phyloP scores from a whole-genome alignment of 208 protist species.

The Trichomonas gallinae region DNA sequence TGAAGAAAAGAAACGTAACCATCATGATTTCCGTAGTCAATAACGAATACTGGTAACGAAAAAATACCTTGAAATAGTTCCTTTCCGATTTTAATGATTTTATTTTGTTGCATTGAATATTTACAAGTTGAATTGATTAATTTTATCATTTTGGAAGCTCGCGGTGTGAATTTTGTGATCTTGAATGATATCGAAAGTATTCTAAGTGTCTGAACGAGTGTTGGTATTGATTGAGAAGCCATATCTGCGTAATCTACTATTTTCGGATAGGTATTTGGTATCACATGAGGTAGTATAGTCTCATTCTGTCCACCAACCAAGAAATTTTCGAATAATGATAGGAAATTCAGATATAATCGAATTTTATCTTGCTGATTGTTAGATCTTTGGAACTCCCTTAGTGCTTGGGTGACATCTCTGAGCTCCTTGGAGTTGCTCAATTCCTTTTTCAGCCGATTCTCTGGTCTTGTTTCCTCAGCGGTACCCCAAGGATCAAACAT shows the following conservation, averaged over 20 bases:
- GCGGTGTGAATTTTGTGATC: background rate
- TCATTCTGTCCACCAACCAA: background rate
- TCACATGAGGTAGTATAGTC: background rate
- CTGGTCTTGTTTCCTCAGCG: background rate
- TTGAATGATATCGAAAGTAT: background rate
- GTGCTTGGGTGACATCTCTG: background rate
- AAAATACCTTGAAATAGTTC: background rate
- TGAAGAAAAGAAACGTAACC: background rate
- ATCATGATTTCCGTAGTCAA: background rate
- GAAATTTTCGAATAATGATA: background rate
- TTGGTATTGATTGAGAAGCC: background rate
- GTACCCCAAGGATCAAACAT: background rate
- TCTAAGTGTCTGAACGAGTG: background rate
- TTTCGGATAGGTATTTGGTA: background rate
- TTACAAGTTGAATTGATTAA: background rate
- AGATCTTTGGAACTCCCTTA: background rate
- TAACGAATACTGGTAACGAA: background rate
- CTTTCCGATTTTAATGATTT: background rate
- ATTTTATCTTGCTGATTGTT: background rate
- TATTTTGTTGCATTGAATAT: background rate
- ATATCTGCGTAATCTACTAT: background rate
- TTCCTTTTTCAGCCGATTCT: background rate
- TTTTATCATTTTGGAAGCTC: background rate
- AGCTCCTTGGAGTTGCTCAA: background rate
- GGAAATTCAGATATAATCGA: background rate